A percentile compares a stretch with the other conserved stretches of the same genome.
phyloP scores from a whole-genome alignment of 352 stramenopile species.

The Phytophthora agathidicida region DNA sequence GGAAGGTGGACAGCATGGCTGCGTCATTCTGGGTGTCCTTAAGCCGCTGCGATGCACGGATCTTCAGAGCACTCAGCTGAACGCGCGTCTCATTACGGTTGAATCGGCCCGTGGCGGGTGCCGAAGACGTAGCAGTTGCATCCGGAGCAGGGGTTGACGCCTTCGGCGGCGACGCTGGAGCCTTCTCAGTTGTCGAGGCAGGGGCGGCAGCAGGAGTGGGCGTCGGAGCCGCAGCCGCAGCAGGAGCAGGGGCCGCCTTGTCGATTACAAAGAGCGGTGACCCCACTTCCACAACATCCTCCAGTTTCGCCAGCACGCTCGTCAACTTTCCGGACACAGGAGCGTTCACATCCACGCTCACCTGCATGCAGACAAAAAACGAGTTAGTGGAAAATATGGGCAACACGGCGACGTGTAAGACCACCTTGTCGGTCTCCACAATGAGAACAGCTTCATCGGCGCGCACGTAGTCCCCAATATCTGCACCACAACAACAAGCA shows the following conservation, averaged over 20 bases:
- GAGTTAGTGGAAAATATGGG: slow-evolving; percentile 1
- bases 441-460: slow-evolving; percentile 97
- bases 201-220: slow-evolving; percentile 23
- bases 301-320: slow-evolving; percentile 93
- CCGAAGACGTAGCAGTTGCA: slow-evolving; percentile 26
- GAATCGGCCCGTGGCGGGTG: slow-evolving; percentile 36
- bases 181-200: slow-evolving; percentile 25
- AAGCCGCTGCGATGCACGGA: slow-evolving; percentile 94
- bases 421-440: slow-evolving; percentile 99
- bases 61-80: slow-evolving; percentile 97
- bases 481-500: slow-evolving; percentile 32
- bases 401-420: background rate
- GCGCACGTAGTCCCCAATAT: slow-evolving; percentile 95
- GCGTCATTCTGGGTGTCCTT: slow-evolving; percentile 99
- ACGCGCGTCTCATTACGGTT: slow-evolving; percentile 79
- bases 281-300: slow-evolving; percentile 97
- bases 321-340: slow-evolving; percentile 91
- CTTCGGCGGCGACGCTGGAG: slow-evolving; percentile 26
- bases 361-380: slow-evolving; percentile 24
- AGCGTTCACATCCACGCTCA: slow-evolving; percentile 93
- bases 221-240: slow-evolving; percentile 16
- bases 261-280: slow-evolving; percentile 47
- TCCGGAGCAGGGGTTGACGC: slow-evolving; percentile 33
- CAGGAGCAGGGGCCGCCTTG: slow-evolving; percentile 32
- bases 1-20: slow-evolving; percentile 99